A percentile compares a stretch with the other conserved stretches of the same genome.
phyloP scores from a whole-genome alignment of 2,329 filamentous ascomycete species.

The Penicillium brasilianum region DNA sequence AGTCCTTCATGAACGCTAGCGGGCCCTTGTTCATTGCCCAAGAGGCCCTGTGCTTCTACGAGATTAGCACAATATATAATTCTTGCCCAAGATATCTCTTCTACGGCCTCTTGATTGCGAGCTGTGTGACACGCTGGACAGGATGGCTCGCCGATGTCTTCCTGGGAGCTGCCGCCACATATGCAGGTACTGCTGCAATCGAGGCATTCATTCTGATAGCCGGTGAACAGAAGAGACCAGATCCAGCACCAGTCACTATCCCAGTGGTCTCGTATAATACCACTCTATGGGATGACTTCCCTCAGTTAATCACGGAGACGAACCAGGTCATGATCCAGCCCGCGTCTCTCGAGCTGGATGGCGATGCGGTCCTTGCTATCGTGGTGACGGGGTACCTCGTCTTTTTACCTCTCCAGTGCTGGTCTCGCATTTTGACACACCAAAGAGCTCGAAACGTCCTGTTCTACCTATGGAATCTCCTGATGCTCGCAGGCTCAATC shows the following conservation, averaged over 20 bases:
- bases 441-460: constrained; percentile 35
- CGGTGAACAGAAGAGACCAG: constrained; percentile 14
- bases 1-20: constrained; percentile 18
- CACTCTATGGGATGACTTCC: constrained; percentile 24
- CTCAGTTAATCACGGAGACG: constrained; percentile 29
- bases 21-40: constrained; percentile 36
- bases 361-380: constrained; percentile 41
- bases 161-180: constrained; percentile 39
- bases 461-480: constrained; percentile 37
- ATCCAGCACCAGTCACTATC: constrained; percentile 29
- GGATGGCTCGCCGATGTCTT: constrained; percentile 41
- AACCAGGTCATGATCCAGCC: constrained; percentile 32
- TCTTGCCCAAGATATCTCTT: constrained; percentile 42
- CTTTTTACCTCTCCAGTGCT: constrained; percentile 41
- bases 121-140: constrained; percentile 37
- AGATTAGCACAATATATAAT: constrained; percentile 42
- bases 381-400: constrained; percentile 43
- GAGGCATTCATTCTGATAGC: constrained; percentile 40
- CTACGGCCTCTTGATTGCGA: constrained; percentile 37
- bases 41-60: constrained; percentile 39
- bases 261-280: constrained; percentile 27
- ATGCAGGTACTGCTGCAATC: constrained; percentile 40
- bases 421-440: constrained; percentile 37
- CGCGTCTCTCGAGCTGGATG: constrained; percentile 38
- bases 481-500: constrained; percentile 40